Evolutionary conservation across 805 yeast genomes (phyloP).

Genomic region (Wickerhamiella siamensis): DNA sequence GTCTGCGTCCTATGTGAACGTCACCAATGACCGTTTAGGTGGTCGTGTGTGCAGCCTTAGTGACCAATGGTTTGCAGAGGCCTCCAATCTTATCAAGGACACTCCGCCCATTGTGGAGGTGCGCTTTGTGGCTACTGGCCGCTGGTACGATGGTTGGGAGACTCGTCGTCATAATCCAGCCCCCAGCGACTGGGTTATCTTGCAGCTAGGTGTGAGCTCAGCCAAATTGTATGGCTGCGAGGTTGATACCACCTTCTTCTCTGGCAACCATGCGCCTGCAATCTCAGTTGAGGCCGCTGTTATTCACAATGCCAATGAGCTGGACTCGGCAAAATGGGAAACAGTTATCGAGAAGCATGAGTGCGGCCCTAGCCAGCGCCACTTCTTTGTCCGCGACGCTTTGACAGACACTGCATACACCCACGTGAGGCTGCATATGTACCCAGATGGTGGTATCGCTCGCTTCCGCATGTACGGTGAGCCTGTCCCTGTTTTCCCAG

Average conservation of each 20-base stretch:
- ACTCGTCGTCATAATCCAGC: conserved; percentile 83
- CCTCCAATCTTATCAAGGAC: conserved; percentile 72
- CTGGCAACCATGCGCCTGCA: conserved; percentile 89
- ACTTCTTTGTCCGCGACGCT: conserved; percentile 51
- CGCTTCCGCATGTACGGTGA: conserved; percentile 80
- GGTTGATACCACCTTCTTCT: conserved; percentile 85
- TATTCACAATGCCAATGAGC: conserved; percentile 23
- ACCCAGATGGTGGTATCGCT: conserved; percentile 97
- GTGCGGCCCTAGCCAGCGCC: conserved; percentile 83
- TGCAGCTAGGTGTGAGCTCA: conserved; percentile 69
- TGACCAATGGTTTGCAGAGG: conserved; percentile 94
- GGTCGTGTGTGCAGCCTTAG: conserved; percentile 56
- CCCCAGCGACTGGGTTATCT: conserved; percentile 76
- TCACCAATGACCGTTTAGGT: conserved; percentile 72
- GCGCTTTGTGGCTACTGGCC: conserved; percentile 69
- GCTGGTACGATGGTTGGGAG: conserved; percentile 99
- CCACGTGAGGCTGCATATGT: conserved; percentile 76
- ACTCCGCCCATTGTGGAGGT: conserved; percentile 70
- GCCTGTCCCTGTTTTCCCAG: conserved; percentile 57
- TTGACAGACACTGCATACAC: conserved; percentile 54
- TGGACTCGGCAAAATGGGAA: conserved; percentile 44
- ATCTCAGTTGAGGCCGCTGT: conserved; percentile 64
- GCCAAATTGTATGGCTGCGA: conserved; percentile 75
- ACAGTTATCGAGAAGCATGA: conserved; percentile 50
- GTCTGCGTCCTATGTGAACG: conserved; percentile 34